Evolutionary conservation across 352 stramenopile species (phyloP).

Genomic region (Phytophthora brassicae): DNA sequence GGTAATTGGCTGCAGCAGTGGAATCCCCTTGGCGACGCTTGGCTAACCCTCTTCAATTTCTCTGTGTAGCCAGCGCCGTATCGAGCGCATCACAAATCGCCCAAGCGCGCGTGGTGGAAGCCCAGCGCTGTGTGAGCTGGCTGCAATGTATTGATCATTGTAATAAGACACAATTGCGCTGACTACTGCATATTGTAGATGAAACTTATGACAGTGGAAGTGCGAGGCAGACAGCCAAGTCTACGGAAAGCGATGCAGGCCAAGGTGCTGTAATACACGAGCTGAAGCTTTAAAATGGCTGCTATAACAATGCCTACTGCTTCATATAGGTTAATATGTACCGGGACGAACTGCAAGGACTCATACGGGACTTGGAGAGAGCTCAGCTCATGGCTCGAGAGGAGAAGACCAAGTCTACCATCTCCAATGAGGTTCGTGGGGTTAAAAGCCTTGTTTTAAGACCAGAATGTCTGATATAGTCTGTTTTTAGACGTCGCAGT

Average conservation of each 20-base stretch:
- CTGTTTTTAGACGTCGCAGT: conserved; percentile 49
- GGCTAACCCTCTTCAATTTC: conserved; percentile 4
- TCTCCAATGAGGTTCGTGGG: conserved; percentile 30
- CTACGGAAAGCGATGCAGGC: conserved; percentile 73
- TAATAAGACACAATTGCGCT: neutral
- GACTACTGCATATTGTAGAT: conserved; percentile 35
- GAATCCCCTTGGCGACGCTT: conserved; percentile 13
- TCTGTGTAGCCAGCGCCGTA: conserved; percentile 29
- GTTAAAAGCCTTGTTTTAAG: neutral
- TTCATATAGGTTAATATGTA: conserved; percentile 60
- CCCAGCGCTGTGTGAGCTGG: conserved; percentile 65
- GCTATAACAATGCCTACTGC: neutral
- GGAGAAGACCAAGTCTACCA: conserved; percentile 29
- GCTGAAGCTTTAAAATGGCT: neutral
- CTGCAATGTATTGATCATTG: neutral
- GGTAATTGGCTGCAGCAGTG: neutral
- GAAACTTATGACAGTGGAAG: conserved; percentile 80
- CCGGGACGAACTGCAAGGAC: conserved; percentile 65
- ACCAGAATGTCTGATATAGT: neutral
- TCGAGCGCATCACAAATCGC: conserved; percentile 52
- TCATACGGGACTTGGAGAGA: conserved; percentile 69
- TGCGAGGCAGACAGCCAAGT: conserved; percentile 58
- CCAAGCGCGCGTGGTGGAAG: conserved; percentile 67
- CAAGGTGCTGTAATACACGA: conserved; percentile 39
- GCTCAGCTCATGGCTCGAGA: conserved; percentile 70